These are phyloP conservation scores for Suillus variegatus DNA, from an alignment of 768 basidiomycete genomes.

Conservation along the genomic window DNA sequence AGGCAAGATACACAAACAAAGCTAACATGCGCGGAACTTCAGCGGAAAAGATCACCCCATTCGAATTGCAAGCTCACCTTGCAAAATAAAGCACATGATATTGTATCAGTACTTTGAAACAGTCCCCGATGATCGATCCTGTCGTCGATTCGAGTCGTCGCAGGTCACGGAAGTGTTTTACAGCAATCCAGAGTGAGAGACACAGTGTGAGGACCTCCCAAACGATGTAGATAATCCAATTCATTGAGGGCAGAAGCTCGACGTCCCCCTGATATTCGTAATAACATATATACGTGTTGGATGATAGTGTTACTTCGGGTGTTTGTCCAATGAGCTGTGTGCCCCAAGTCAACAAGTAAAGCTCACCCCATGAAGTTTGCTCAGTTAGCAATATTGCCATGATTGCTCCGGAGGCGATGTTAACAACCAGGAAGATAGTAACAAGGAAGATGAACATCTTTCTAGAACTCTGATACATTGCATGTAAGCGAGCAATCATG, in stretches of 20 bases:
- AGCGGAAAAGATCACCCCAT: no score
- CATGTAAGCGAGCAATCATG: neutral
- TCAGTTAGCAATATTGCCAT: neutral
- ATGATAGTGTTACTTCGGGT: no score
- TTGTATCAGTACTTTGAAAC: no score
- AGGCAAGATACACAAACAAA: no score
- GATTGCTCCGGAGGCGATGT: neutral
- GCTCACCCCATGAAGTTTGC: no score
- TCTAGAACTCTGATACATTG: neutral
- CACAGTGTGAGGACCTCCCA: neutral
- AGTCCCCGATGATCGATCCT: neutral
- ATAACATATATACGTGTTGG: neutral
- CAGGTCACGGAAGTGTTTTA: neutral
- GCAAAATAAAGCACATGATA: no score
- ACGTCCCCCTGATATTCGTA: no score
- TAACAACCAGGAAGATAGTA: neutral
- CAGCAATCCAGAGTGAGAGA: neutral
- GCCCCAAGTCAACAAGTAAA: no score
- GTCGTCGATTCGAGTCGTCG: neutral
- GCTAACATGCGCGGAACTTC: no score
- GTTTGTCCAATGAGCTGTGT: no score
- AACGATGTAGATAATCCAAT: neutral
- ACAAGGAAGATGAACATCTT: neutral
- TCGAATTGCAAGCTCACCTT: no score
- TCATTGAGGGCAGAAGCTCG: neutral